These are phyloP conservation scores for Kandelia obovata DNA, from an alignment of 345 rosid genomes.

Conservation along the genomic window DNA sequence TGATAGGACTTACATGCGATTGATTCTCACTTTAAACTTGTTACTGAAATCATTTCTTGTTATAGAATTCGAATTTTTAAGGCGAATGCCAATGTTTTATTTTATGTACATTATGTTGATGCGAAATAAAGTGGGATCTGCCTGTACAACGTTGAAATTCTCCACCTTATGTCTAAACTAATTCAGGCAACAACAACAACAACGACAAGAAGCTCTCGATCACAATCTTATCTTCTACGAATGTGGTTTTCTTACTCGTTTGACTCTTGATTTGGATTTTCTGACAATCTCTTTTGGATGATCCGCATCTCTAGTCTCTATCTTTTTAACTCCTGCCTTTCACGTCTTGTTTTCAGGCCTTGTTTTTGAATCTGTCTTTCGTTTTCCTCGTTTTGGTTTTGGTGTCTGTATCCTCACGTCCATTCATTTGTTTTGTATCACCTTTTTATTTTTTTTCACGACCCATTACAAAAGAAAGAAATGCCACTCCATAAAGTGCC, in stretches of 20 bases:
- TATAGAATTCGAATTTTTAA: not conserved
- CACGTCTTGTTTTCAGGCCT: no score
- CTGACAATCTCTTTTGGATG: not conserved
- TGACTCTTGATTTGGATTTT: slow-evolving; percentile 31
- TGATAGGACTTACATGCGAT: no score
- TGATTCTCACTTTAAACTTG: no score
- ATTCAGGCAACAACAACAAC: not conserved
- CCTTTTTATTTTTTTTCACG: no score
- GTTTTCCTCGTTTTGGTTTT: not conserved
- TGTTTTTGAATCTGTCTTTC: not conserved
- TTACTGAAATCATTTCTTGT: no score
- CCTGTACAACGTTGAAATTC: not conserved
- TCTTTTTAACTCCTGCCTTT: not conserved
- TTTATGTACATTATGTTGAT: not conserved
- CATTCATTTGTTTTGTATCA: not conserved
- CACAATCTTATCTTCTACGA: slow-evolving; percentile 28
- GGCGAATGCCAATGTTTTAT: not conserved
- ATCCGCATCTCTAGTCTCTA: slow-evolving; percentile 5
- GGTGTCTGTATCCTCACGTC: not conserved
- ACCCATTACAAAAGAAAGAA: no score
- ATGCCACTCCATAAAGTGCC: no score
- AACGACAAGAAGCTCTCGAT: slow-evolving; percentile 11
- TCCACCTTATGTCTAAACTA: not conserved
- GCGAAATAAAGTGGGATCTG: slow-evolving; percentile 9
- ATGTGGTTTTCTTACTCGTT: slow-evolving; percentile 21